Conservation (phyloP, 2,329 filamentous ascomycete species). For the Alternaria sp. region DNA sequence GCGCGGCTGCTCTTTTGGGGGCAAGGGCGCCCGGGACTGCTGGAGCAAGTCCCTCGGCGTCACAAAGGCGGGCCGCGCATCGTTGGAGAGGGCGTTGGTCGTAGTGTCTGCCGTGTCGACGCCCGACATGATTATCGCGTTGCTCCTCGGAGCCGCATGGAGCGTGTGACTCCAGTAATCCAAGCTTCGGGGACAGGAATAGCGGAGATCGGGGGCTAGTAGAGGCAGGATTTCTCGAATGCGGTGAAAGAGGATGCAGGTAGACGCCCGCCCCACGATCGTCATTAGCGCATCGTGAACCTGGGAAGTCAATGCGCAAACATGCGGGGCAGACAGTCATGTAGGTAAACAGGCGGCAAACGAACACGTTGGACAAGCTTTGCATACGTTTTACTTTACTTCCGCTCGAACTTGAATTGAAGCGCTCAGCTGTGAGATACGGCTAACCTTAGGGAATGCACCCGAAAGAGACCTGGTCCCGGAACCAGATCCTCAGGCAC, state of each 20-base stretch:
- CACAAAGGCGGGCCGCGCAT: constrained; percentile 35
- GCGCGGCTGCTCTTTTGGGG: constrained; percentile 40
- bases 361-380: neutral
- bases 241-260: constrained; percentile 19
- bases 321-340: constrained; percentile 16
- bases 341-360: neutral
- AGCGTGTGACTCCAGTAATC: constrained; percentile 21
- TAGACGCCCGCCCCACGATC: constrained; percentile 22
- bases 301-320: constrained; percentile 19
- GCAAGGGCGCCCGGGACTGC: constrained; percentile 27
- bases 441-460: constrained; percentile 13
- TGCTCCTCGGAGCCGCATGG: constrained; percentile 51
- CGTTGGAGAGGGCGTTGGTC: constrained; percentile 25
- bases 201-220: constrained; percentile 13
- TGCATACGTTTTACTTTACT: neutral
- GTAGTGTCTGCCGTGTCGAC: constrained; percentile 44
- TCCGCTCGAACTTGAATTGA: constrained; percentile 3
- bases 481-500: constrained; percentile 1
- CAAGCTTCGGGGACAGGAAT: constrained; percentile 13
- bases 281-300: constrained; percentile 20
- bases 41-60: constrained; percentile 31
- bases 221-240: constrained; percentile 18
- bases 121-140: constrained; percentile 51
- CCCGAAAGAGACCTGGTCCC: constrained; percentile 3
- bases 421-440: constrained; percentile 7